Evolutionary conservation across 202 grass and related monocot genomes (phyloP).

Genomic region (Setaria italica): DNA sequence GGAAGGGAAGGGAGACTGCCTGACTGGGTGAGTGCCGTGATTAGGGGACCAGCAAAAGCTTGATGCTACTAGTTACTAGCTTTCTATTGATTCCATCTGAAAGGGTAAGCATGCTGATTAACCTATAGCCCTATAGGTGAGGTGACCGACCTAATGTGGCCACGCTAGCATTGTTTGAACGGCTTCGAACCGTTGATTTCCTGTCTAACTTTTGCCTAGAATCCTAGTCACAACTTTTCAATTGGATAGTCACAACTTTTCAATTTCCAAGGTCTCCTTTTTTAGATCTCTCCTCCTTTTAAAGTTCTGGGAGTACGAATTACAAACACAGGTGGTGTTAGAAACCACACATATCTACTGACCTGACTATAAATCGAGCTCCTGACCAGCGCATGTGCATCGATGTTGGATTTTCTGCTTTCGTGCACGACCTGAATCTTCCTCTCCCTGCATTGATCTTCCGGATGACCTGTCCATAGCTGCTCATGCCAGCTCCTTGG

Average conservation of each 20-base stretch:
- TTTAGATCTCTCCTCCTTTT: too few species aligned
- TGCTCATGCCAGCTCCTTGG: too few species aligned
- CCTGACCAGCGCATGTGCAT: too few species aligned
- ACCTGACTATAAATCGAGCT: too few species aligned
- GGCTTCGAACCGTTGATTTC: slow-evolving; percentile 25
- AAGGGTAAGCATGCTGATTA: not conserved
- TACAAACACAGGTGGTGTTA: too few species aligned
- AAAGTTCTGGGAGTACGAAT: too few species aligned
- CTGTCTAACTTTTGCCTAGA: not conserved
- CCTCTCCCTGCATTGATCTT: too few species aligned
- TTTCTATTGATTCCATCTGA: not conserved
- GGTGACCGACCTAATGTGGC: not conserved
- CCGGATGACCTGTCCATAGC: too few species aligned
- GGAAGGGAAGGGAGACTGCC: not conserved
- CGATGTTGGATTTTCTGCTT: too few species aligned
- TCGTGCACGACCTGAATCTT: too few species aligned
- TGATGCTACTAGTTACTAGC: not conserved
- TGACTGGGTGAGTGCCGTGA: not conserved
- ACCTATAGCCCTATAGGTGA: too few species aligned
- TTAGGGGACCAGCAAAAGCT: not conserved
- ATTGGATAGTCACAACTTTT: not conserved
- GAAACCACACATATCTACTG: too few species aligned
- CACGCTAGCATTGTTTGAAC: slow-evolving; percentile 10
- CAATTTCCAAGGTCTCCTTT: not conserved
- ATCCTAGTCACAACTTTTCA: not conserved